Base-by-base conservation (phyloP, 768 basidiomycete genomes). In the Trametes punicea region DNA sequence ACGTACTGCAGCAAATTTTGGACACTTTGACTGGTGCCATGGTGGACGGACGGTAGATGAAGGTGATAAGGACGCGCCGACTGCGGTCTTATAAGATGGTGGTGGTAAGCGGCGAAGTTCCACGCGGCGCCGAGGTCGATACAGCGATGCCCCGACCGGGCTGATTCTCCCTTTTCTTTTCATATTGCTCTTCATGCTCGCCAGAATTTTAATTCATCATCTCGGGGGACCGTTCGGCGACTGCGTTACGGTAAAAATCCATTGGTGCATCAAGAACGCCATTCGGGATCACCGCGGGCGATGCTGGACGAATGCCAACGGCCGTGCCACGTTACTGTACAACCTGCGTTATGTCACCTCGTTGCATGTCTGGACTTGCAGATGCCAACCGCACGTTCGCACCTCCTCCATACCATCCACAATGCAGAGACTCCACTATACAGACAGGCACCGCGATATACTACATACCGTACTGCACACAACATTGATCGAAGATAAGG, bases 1-100 rank as follows among this genome's bases (percentile, higher is more conserved):
- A 83, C 90, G 71, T 67, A 93, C 91, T 90, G 77, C 91, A 93
- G 76, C 91, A 93, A 62, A 93, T 89, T 69, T 85, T 92, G 61
- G 81, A 80, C 63, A 93, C 87, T 60, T 78, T 76, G 60, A 85
- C 73, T 53, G 77, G 78, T 63, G 79, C 70, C 82, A 84, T 84
- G 56, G 58, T 46, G 61, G 50, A 38, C 40, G 34, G 23, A 47
- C 30, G 31, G 26, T 53, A 59, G 51, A 53, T 50, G 59, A 58
- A 59, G 63, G 59, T 30, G 56, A 53, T 59, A 57, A 47, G 59
- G 46, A 53, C 10, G 34, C 15, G 51, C 27, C 26, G 47, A 26
- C 48, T 29, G 53, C 25, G 23, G 52, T 44, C 44, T 55, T 60
- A 53, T 56, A 53, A 41, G 39, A 11, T 55, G 58, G 46, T 57